Evolutionary conservation across 2,329 filamentous ascomycete genomes (phyloP).

Genomic region (Aspergillus sp.): DNA sequence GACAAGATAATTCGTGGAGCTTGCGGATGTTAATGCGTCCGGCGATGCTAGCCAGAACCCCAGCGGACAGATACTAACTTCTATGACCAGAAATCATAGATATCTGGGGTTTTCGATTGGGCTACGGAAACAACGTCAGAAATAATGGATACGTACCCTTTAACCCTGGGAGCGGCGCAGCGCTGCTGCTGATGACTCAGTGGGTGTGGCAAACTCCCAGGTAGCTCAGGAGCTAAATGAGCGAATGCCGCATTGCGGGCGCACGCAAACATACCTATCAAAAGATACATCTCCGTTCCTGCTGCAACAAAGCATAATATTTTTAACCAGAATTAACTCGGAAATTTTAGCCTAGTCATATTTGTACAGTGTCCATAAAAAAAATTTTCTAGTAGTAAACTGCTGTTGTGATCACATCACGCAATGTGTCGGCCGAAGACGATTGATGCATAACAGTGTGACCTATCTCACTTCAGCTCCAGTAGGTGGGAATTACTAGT

Average conservation of each 20-base stretch:
- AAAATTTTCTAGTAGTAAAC: background rate
- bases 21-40: background rate
- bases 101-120: background rate
- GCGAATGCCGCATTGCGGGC: background rate
- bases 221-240: background rate
- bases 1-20: background rate
- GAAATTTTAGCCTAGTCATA: background rate
- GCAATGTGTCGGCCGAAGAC: too few species aligned
- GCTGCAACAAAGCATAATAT: too few species aligned
- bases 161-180: conserved; percentile 2
- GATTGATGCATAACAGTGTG: too few species aligned
- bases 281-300: too few species aligned
- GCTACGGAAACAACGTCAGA: background rate
- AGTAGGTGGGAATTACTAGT: background rate
- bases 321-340: background rate
- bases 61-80: background rate
- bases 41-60: background rate
- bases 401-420: background rate
- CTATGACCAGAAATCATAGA: background rate
- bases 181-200: conserved; percentile 10
- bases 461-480: background rate
- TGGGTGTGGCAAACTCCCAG: conserved; percentile 17
- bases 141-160: background rate
- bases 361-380: background rate
- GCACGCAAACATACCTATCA: conserved; percentile 17